Percentiles rank a stretch among this genome's conserved stretches.
Evolutionary conservation across 805 yeast genomes (phyloP).

Genomic region (Kodamaea leandrae): DNA sequence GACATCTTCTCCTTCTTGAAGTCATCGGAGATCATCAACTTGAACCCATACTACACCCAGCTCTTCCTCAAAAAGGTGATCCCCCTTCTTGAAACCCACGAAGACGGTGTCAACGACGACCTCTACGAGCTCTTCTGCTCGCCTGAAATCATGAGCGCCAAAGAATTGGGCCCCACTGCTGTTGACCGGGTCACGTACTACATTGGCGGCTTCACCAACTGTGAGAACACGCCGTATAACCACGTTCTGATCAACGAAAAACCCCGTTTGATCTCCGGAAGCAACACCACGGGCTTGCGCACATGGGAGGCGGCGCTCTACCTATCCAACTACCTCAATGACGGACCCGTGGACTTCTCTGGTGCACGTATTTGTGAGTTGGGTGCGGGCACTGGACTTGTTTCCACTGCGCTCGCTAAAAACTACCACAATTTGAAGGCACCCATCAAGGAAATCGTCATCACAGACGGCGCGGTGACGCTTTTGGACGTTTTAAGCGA

Average conservation of each 20-base stretch:
- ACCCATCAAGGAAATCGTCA: conserved; percentile 27
- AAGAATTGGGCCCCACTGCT: conserved; percentile 35
- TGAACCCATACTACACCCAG: conserved; percentile 55
- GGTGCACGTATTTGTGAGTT: conserved; percentile 56
- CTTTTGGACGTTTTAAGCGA: conserved; percentile 46
- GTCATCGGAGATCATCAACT: conserved; percentile 18
- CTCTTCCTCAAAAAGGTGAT: conserved; percentile 44
- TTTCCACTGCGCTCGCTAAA: conserved; percentile 49
- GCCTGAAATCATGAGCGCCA: conserved; percentile 28
- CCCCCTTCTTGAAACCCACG: conserved; percentile 25
- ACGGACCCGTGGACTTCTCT: conserved; percentile 14
- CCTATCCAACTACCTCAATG: conserved; percentile 50
- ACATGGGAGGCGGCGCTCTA: conserved; percentile 93
- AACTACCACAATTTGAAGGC: conserved; percentile 14
- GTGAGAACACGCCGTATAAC: background rate
- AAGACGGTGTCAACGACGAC: conserved; percentile 37
- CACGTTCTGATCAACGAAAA: conserved; percentile 50
- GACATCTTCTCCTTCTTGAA: conserved; percentile 1
- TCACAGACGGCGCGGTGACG: conserved; percentile 68
- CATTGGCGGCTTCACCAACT: conserved; percentile 18
- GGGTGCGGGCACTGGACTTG: conserved; percentile 90
- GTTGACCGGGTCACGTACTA: conserved; percentile 38
- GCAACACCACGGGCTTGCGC: conserved; percentile 84
- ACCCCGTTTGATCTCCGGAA: conserved; percentile 62
- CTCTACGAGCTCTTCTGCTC: conserved; percentile 42